These are phyloP conservation scores for Perkinsus chesapeaki DNA, from an alignment of 169 alveolate genomes.

Conservation along the genomic window DNA sequence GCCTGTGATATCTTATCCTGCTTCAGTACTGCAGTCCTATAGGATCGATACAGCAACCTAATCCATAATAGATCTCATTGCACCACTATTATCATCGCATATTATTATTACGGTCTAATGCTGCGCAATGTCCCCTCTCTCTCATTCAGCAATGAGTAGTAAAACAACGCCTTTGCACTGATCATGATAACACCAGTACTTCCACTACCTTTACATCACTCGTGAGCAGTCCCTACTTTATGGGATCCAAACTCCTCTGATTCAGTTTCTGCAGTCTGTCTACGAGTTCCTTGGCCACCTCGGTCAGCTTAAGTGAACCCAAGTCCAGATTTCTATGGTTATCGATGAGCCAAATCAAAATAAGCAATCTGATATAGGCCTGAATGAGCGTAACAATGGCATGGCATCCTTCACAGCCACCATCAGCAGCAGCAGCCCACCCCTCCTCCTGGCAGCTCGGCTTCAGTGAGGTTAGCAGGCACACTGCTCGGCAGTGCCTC, in stretches of 20 bases:
- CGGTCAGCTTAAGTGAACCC: background rate
- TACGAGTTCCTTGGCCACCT: background rate
- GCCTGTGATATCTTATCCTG: constrained; percentile 19
- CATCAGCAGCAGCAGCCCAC: background rate
- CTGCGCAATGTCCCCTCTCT: background rate
- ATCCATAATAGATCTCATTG: background rate
- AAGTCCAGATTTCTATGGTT: background rate
- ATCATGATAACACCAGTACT: background rate
- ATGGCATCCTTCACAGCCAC: background rate
- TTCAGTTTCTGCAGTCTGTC: background rate
- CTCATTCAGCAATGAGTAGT: background rate
- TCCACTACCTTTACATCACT: background rate
- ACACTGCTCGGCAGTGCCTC: background rate
- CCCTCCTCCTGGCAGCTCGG: background rate
- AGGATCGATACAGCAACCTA: background rate
- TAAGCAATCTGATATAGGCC: background rate
- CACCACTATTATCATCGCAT: background rate
- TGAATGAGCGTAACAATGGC: background rate
- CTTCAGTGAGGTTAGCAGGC: background rate
- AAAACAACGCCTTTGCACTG: background rate
- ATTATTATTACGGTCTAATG: background rate
- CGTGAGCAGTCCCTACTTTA: background rate
- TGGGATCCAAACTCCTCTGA: background rate
- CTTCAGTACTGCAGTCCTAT: background rate
- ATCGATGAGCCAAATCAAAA: background rate